Base-by-base conservation (phyloP, 1,139 yeast genomes). In the Candida gigantensis region DNA sequence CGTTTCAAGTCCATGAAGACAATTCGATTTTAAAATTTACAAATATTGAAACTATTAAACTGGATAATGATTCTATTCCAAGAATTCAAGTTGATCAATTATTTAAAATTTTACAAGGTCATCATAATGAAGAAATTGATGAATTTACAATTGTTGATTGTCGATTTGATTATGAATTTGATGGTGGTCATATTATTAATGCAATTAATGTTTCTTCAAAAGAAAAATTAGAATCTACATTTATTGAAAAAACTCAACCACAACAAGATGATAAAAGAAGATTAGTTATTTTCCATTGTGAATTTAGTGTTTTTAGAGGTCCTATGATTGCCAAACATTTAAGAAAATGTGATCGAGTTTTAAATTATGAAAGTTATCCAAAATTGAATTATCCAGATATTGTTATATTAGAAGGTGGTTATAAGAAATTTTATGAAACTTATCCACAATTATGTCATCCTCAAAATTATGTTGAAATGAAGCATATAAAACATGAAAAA, bases 251-350 rank as follows among this genome's bases (percentile, higher is more conserved):
- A 11, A 25, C 30, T 15, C 24, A 18, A 5, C 20, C 17, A 15
- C n/a, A 28, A 21, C 17, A 24, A n/a, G n/a, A n/a, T n/a, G 55
- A 59, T 37, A 64, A 72, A 34, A 59, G 63, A 14, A 18, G 25
- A 23, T 62, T 92, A 39, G 60, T 90, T 13, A 72, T 94, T 10
- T 90, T 92, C 65, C 97, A 92, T 60, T 92, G 98, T 62, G 98
- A 92, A 60, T 90, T 88, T 57, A 84, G 95, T 34, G 79, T 95
- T 2, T 88, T 84, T 57, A 74, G 98, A 42, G 96, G 97, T 8
- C 98, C 98, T 3, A 70, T 85, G 34, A 80, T 92, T 84, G 97
- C 97, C 1, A 71, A 82, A 40, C 90, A 88, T 57, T 71, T 92
- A 41, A 72, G 98, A 46, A 83, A 83, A 46, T 75, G 86, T 48